These are phyloP conservation scores for Dendrocalamus sinicus DNA, from an alignment of 176 grass and related monocot species.

Conservation along the genomic window DNA sequence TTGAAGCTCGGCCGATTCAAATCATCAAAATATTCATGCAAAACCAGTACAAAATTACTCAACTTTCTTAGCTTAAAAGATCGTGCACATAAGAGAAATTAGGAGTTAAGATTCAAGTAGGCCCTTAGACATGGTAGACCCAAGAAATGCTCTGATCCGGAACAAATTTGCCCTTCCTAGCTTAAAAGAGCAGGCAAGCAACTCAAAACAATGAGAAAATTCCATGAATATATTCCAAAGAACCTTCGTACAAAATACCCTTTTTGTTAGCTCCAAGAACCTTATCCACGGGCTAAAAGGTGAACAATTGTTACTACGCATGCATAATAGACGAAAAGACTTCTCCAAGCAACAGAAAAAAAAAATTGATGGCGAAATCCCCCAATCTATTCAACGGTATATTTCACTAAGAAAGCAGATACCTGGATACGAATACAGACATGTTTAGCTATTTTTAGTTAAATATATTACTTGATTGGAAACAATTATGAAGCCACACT, in stretches of 20 bases:
- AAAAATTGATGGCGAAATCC: background rate
- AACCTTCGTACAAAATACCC: background rate
- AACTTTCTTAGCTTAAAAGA: background rate
- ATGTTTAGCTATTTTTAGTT: too few relatives aligned
- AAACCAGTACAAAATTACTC: background rate
- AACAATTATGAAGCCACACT: too few relatives aligned
- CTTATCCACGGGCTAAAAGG: background rate
- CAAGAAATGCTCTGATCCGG: too few relatives aligned
- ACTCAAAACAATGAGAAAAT: background rate
- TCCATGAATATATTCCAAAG: background rate
- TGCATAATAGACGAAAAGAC: background rate
- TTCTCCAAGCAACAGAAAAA: background rate
- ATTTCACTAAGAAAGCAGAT: constrained; percentile 11
- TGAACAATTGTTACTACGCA: background rate
- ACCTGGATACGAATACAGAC: too few relatives aligned
- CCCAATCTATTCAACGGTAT: background rate
- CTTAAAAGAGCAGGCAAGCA: background rate
- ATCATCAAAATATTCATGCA: background rate
- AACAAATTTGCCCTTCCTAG: too few relatives aligned
- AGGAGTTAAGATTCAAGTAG: background rate
- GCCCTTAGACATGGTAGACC: background rate
- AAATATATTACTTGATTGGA: too few relatives aligned
- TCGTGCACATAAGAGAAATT: background rate
- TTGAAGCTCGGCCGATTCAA: background rate
- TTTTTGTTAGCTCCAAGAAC: background rate